A percentile compares a stretch with the other conserved stretches of the same genome.
Conservation (phyloP, 1,139 yeast genomes). For the Meyerozyma guilliermondii region DNA sequence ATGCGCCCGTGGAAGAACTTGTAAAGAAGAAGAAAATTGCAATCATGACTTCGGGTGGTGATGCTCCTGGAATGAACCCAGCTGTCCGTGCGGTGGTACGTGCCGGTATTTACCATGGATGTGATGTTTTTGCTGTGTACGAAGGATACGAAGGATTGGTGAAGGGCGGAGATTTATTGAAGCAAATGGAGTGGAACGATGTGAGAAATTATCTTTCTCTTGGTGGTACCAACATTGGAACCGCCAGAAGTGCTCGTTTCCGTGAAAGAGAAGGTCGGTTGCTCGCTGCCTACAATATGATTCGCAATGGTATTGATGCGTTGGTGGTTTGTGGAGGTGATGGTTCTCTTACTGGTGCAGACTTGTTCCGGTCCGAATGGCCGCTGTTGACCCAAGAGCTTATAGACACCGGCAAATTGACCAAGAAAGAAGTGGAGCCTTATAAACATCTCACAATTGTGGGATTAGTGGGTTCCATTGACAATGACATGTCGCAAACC, state of each 20-base stretch:
- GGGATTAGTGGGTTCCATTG: conserved; percentile 95
- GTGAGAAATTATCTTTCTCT: conserved; percentile 87
- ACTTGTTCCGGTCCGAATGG: conserved; percentile 90
- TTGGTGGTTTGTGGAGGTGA: conserved; percentile 98
- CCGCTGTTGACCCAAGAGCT: conserved; percentile 77
- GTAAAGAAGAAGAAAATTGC: conserved; percentile 59
- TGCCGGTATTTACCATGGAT: conserved; percentile 81
- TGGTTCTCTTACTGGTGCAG: conserved; percentile 97
- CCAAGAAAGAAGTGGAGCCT: conserved; percentile 51
- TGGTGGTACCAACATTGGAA: conserved; percentile 96
- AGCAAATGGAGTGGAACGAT: conserved; percentile 83
- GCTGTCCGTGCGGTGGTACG: conserved; percentile 92
- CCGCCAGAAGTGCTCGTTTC: conserved; percentile 88
- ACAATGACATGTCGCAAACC: conserved; percentile 94
- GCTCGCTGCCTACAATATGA: conserved; percentile 76
- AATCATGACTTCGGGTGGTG: conserved; percentile 98
- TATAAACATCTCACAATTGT: conserved; percentile 79
- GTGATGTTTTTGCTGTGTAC: conserved; percentile 89
- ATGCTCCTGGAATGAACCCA: conserved; percentile 98
- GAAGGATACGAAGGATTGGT: conserved; percentile 97
- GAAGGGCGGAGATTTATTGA: conserved; percentile 72
- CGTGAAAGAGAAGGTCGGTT: conserved; percentile 81
- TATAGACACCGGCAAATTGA: conserved; percentile 45
- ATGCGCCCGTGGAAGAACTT: not conserved
- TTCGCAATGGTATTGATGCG: conserved; percentile 88